phyloP scores from a whole-genome alignment of 2,329 filamentous ascomycete genomes.

The Phialophora verrucosa region DNA sequence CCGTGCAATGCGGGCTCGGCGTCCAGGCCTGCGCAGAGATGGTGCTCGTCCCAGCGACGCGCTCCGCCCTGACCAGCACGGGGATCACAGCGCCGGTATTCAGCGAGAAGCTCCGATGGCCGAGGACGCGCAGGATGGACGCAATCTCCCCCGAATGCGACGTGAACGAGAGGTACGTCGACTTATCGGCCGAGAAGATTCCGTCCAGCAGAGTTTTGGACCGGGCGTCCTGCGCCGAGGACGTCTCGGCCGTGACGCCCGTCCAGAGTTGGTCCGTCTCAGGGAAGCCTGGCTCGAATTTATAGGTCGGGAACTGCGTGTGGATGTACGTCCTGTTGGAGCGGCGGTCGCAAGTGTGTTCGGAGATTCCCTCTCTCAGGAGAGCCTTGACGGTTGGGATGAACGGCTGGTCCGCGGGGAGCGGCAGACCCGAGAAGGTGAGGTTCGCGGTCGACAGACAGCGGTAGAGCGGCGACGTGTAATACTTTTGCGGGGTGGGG shows the following conservation, averaged over 20 bases:
- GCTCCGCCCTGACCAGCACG: conserved; percentile 55
- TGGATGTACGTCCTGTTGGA: conserved; percentile 57
- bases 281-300: conserved; percentile 59
- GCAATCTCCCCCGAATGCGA: conserved; percentile 65
- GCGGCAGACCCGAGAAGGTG: conserved; percentile 56
- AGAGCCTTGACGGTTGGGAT: conserved; percentile 64
- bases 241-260: conserved; percentile 55
- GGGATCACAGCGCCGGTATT: conserved; percentile 59
- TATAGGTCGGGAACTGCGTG: conserved; percentile 56
- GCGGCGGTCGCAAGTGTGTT: conserved; percentile 67
- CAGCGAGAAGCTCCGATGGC: conserved; percentile 55
- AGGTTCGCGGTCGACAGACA: conserved; percentile 63
- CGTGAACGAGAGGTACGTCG: conserved; percentile 60
- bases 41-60: conserved; percentile 26
- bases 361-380: conserved; percentile 64
- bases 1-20: conserved; percentile 34
- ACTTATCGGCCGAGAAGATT: conserved; percentile 57
- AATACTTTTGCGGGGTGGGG: conserved; percentile 61
- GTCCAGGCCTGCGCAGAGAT: conserved; percentile 29
- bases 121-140: conserved; percentile 55
- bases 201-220: conserved; percentile 57
- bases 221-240: conserved; percentile 55
- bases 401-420: conserved; percentile 57
- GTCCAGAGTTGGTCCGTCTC: conserved; percentile 63
- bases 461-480: conserved; percentile 63